Evolutionary conservation across 1,284 basidiomycete genomes (phyloP), one percentile per base, ranked within the genome.

Genomic region (Agroathelia rolfsii): DNA sequence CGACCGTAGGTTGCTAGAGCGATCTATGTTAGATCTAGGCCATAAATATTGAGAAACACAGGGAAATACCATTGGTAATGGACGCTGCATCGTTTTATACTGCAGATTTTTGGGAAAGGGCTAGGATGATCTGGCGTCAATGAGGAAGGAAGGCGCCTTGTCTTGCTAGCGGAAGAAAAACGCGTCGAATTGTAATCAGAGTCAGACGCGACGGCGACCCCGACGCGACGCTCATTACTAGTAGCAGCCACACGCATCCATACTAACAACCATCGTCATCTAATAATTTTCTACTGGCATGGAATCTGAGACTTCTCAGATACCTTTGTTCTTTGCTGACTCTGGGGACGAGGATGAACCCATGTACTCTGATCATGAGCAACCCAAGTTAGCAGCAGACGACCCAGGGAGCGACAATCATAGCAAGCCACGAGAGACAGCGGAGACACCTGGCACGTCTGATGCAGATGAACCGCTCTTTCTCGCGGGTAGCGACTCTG

Each of bases 1-100:
- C 83, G 35, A 93, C 86, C 26, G 89, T 93, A 5, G 89, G 89
- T 89, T 93, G 89, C 89, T 93, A 41, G 16, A 31, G n/a, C n/a
- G n/a, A n/a, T n/a, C n/a, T n/a, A n/a, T n/a, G n/a, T n/a, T n/a
- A n/a, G n/a, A n/a, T n/a, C n/a, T n/a, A n/a, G n/a, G n/a, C n/a
- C n/a, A n/a, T n/a, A 31, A 38, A 30, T 23, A 41, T 38, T 16
- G 23, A 8, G 26, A 26, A 25, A 22, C 9, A 13, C 14, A 4
- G 16, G 12, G 29, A n/a, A n/a, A n/a, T n/a, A n/a, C n/a, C n/a
- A n/a, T n/a, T n/a, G n/a, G n/a, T n/a, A n/a, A n/a, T n/a, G n/a
- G n/a, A n/a, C n/a, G n/a, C n/a, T n/a, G n/a, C n/a, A n/a, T n/a
- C n/a, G n/a, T n/a, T n/a, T n/a, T n/a, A n/a, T n/a, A n/a, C n/a